Evolutionary conservation across 208 protist genomes (phyloP), one percentile per base, ranked within the genome.

Genomic region (Entamoeba moshkovskii): DNA sequence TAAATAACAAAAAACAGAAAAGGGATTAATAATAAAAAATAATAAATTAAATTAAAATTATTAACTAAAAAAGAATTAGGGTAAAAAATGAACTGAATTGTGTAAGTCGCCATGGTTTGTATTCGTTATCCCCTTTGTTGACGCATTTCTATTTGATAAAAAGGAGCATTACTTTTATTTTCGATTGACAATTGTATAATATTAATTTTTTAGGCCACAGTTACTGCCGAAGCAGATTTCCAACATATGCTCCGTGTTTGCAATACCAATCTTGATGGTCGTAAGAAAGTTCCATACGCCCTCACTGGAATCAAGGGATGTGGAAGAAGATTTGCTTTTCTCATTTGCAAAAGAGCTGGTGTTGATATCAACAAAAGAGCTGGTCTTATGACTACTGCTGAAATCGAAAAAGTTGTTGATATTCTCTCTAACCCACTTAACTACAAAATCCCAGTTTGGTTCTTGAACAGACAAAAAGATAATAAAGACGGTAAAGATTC

Each of bases 371-470:
- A 98, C 97, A 99, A 98, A 97, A 29, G 96, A 59, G 96, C 96
- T 94, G 96, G 96, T 93, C 96, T 97, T 93, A 93, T 97, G 48
- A 95, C 93, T 42, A 25, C 95, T 52, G 97, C 97, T 45, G 98
- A 99, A 97, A 96, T 99, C 93, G 98, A 99, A 94, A 97, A 97
- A 94, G 93, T 99, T 93, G 97, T 98, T 66, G 97, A 98, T 94
- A 97, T 99, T 94, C 98, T 99, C 95, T 96, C 98, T 93, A 98
- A 99, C 95, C 98, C 98, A 94, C 92, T 97, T 93, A 98, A 99
- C 97, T 99, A 98, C 98, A 99, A 99, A 96, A 99, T 99, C 97
- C 99, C 99, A 94, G 97, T 97, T 95, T 99, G 98, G 98, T 99
- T 99, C 97, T 97, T 99, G 94, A 99, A 99, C 97, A 97, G 98